Evolutionary conservation across 2,329 filamentous ascomycete genomes (phyloP).

Genomic region (Stenocarpella maydis): DNA sequence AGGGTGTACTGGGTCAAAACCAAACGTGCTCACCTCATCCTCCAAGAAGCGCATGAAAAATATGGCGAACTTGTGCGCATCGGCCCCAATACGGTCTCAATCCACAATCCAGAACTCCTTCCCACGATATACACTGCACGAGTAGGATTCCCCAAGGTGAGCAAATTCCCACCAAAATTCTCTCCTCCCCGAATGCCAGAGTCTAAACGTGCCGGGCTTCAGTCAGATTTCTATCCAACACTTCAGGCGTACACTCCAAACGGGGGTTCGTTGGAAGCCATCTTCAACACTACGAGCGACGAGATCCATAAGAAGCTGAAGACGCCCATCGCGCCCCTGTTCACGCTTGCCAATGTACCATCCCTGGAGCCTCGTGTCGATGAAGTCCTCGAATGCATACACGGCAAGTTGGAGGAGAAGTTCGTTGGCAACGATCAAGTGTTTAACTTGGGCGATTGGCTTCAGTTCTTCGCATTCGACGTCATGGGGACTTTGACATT

Average conservation of each 20-base stretch:
- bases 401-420: slow-evolving; percentile 37
- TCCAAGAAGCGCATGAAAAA: slow-evolving; percentile 39
- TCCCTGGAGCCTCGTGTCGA: slow-evolving; percentile 39
- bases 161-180: background rate
- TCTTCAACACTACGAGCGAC: slow-evolving; percentile 46
- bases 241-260: slow-evolving; percentile 39
- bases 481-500: slow-evolving; percentile 16
- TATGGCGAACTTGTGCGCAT: slow-evolving; percentile 34
- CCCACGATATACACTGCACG: slow-evolving; percentile 35
- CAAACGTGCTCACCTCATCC: slow-evolving; percentile 33
- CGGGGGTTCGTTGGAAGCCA: slow-evolving; percentile 36
- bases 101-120: slow-evolving; percentile 31
- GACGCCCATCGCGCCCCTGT: slow-evolving; percentile 41
- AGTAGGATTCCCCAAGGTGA: slow-evolving; percentile 39
- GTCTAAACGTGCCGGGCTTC: background rate
- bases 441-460: slow-evolving; percentile 13
- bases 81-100: slow-evolving; percentile 34
- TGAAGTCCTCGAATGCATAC: slow-evolving; percentile 36
- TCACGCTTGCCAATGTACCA: slow-evolving; percentile 37
- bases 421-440: slow-evolving; percentile 27
- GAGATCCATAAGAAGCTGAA: slow-evolving; percentile 42
- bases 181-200: background rate
- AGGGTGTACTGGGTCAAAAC: slow-evolving; percentile 38
- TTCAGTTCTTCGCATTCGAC: slow-evolving; percentile 25
- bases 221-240: slow-evolving; percentile 42